Evolutionary conservation across 257 asterid species (phyloP), one percentile per base, ranked within the genome.

Genomic region (Lithospermum erythrorhizon): DNA sequence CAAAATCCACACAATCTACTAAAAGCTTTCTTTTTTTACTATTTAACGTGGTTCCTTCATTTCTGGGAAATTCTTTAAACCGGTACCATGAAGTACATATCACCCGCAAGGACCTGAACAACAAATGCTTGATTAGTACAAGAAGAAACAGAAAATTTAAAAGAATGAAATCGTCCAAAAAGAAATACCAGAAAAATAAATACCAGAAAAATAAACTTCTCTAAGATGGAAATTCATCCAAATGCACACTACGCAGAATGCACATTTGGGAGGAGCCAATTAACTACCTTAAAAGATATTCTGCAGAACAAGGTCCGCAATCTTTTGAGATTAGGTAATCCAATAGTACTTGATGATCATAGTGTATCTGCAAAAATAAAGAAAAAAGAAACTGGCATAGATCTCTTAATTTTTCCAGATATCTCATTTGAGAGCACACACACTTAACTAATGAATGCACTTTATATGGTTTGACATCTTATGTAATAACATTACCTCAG

Each of bases 321-420:
- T 91, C 96, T 69, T 83, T 89, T 19, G 96, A 86, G 78, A 91
- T 91, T 55, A 91, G 98, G 78, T 86, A 88, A 75, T 91, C 98
- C 21, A 91, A 90, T 74, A 91, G 94, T 62, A 91, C 95, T 76
- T 88, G 94, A 70, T 91, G 98, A 78, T 91, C 98, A 79, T 91
- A 88, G 70, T 69, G 79, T 67, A 91, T 79, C 98, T 91, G 81
- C 9, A 27, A 27, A 25, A 25, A 2, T 25, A 25, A 25, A 25
- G 61, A 65, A 61, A 27, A 60, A 61, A 57, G 41, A 2, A 25
- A 25, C 29, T 2, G 29, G 37, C 29, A 30, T 56, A 56, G 15
- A 53, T 18, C 23, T 47, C 66, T 62, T 41, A 59, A 30, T 41
- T 47, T 75, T 23, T 69, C 30, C 30, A 53, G 29, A 51, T 30